Base-by-base conservation (phyloP, 108 stramenopile species). In the Chaetoceros muelleri region DNA sequence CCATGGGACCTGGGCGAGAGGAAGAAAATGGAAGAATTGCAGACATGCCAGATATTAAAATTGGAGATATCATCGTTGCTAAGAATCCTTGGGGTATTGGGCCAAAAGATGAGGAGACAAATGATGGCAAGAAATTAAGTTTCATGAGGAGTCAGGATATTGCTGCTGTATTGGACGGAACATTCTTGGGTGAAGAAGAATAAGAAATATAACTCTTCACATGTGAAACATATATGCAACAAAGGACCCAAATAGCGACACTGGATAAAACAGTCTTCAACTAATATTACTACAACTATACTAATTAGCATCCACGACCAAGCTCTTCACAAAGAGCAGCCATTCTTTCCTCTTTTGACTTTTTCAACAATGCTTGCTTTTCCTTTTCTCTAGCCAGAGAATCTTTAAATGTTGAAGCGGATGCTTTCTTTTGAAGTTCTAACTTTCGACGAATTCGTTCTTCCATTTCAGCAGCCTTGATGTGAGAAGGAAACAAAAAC, bases 31-130 rank as follows among this genome's bases (percentile, higher is more conserved):
- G 88, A 20, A 52, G 50, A 28, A 67, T 89, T 53, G 76, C 81
- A 51, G 30, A 34, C 22, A 81, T 89, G 81, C 77, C 84, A 30
- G 55, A 79, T 50, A 68, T 92, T n/a, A 54, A 85, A 71, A 67
- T 72, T 0, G 91, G 91, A 10, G 85, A 85, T 65, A 45, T 84
- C 3, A 75, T 93, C 0, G 71, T 89, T 60, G 83, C 85, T 20
- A 93, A 93, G 58, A 80, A 93, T 74, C 91, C 91, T 21, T 93
- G 91, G 91, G 91, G 91, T 28, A 93, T 93, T 46, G 91, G 91
- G 46, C 91, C 91, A 30, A 93, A 88, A 48, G 91, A 93, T 60
- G 91, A 93, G 60, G 87, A 89, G 57, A 74, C 83, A 25, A 50
- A 76, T 24, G 83, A 85, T 72, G 91, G 91, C n/a, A 83, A 75